Base-by-base conservation (phyloP, 2,329 filamentous ascomycete species). In the Penicillium sp. region DNA sequence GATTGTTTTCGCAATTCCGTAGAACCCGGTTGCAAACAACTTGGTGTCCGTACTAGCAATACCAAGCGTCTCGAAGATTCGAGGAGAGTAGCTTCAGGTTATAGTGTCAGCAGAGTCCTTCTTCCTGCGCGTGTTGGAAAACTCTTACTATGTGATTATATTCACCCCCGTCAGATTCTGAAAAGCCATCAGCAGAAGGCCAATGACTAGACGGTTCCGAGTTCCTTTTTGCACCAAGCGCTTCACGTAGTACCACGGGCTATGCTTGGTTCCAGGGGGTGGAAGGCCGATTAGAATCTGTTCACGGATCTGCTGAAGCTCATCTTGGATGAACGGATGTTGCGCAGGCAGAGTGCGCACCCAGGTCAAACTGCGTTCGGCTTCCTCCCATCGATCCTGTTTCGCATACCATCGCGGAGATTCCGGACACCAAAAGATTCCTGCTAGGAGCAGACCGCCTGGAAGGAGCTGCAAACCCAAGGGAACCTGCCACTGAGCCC, bases 361-460 rank as follows among this genome's bases (percentile, higher is more conserved):
- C 23, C 74, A 78, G 11, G 83, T 78, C 1, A 91, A 80, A 15
- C 86, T 82, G 0, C 60, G 63, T 1, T 81, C 83, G 0, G 88
- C 85, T 29, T 86, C 78, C 47, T 90, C 86, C 86, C 87, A 88
- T 64, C 87, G 83, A 67, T 89, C 86, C 65, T 85, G 81, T 65
- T 86, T 85, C 21, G 88, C 89, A 35, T 88, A 83, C 84, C 85
- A 90, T 64, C 88, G 82, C 13, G 88, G 88, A 7, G 86, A 87
- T 67, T 90, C 88, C 68, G 84, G 82, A 68, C 86, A 86, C 55
- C 86, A 75, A 3, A 84, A 69, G 79, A 90, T 87, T 66, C 85
- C 85, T 13, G 80, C 48, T 23, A 88, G 77, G n/a, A 91, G 80
- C 5, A 88, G 73, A 6, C 85, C 67, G 0, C 87, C 87, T 0